Evolutionary conservation across 305 asterid genomes (phyloP).

Genomic region (Fraxinus latifolia): DNA sequence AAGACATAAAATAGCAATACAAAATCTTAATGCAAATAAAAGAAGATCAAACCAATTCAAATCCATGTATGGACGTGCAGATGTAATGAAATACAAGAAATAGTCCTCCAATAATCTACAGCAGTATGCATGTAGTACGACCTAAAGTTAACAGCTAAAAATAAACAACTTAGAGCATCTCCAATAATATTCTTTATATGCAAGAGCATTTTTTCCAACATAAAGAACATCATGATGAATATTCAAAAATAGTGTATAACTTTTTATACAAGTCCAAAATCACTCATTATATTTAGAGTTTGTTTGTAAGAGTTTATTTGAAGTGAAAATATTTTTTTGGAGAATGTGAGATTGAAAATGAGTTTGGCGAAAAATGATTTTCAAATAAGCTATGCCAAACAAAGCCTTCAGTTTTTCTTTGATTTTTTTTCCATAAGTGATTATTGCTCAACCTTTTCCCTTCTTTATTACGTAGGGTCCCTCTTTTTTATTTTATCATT

Average conservation of each 20-base stretch:
- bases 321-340: not conserved
- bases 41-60: not conserved
- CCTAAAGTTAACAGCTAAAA: not conserved
- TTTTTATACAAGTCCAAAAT: not conserved
- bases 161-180: not conserved
- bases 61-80: not conserved
- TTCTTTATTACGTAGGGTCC: not conserved
- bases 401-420: not conserved
- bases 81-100: not conserved
- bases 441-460: not conserved
- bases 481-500: not conserved
- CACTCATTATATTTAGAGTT: not conserved
- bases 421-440: not conserved
- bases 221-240: not conserved
- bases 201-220: not conserved
- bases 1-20: not conserved
- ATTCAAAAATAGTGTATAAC: not conserved
- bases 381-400: not conserved
- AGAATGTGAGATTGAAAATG: not conserved
- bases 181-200: not conserved
- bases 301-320: not conserved
- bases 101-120: not conserved
- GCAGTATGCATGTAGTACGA: not conserved
- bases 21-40: not conserved
- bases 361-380: not conserved